A percentile compares a stretch with the other conserved stretches of the same genome.
phyloP scores from a whole-genome alignment of 139 green algal species.

The Micractinium sp. region DNA sequence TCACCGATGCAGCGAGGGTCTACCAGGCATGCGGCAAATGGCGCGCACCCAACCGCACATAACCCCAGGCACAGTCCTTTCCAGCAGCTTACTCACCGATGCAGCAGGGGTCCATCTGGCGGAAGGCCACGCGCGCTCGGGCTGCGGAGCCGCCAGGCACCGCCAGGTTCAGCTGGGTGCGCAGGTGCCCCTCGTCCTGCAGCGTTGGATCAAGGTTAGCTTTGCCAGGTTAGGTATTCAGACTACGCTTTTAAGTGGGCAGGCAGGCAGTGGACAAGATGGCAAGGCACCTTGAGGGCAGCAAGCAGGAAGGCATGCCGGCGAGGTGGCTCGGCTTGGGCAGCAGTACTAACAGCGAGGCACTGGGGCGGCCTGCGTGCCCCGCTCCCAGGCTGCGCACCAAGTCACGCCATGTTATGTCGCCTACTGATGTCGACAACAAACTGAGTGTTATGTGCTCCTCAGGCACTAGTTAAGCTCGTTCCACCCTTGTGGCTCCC shows the following conservation, averaged over 20 bases:
- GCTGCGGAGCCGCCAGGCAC: constrained; percentile 11
- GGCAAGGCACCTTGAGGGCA: neutral
- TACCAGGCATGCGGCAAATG: neutral
- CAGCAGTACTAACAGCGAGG: too few species aligned
- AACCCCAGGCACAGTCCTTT: neutral
- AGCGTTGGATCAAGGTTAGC: too few species aligned
- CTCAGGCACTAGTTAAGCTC: too few species aligned
- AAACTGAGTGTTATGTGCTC: too few species aligned
- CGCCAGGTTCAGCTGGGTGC: constrained; percentile 1
- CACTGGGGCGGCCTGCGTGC: too few species aligned
- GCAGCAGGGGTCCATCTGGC: constrained; percentile 51
- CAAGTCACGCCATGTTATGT: too few species aligned
- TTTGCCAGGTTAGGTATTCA: too few species aligned
- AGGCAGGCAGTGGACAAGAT: too few species aligned
- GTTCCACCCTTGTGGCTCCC: neutral
- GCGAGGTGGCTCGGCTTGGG: neutral
- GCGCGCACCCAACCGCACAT: neutral
- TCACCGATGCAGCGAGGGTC: neutral
- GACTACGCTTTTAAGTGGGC: neutral
- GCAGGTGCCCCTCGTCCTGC: constrained; percentile 38
- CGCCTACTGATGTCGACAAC: too few species aligned
- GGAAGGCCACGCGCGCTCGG: constrained; percentile 33
- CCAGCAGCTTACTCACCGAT: neutral
- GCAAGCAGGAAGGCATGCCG: neutral
- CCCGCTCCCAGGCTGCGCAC: too few species aligned